phyloP scores from a whole-genome alignment of 2,329 filamentous ascomycete species.

The Aspergillus terreus region DNA sequence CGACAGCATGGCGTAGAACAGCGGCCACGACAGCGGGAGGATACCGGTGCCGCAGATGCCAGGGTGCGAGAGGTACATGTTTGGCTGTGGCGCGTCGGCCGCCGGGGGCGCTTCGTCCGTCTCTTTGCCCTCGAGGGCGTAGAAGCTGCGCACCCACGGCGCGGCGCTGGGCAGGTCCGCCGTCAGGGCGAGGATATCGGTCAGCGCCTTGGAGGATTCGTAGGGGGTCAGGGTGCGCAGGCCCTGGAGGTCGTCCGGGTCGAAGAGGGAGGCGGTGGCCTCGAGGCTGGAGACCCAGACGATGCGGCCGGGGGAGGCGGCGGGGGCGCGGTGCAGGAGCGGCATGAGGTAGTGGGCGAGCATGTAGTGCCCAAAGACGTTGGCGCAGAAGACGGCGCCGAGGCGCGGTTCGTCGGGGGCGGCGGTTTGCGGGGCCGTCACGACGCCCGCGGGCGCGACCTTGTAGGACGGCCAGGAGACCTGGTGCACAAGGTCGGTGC shows the following conservation, averaged over 20 bases:
- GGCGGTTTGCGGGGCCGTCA: conserved; percentile 52
- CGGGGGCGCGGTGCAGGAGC: conserved; percentile 54
- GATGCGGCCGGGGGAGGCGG: conserved; percentile 56
- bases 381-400: conserved; percentile 82
- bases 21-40: conserved; percentile 66
- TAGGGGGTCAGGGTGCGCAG: conserved; percentile 64
- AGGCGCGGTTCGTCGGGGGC: conserved; percentile 54
- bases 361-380: conserved; percentile 93
- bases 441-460: conserved; percentile 54
- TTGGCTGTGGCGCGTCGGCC: conserved; percentile 43
- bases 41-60: conserved; percentile 82
- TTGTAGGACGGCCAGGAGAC: conserved; percentile 79
- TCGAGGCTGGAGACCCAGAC: conserved; percentile 88
- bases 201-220: conserved; percentile 82
- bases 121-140: conserved; percentile 37
- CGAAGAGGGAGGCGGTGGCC: conserved; percentile 55
- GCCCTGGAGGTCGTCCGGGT: conserved; percentile 71
- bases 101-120: conserved; percentile 8
- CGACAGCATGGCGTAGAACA: conserved; percentile 66
- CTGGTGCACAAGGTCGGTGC: conserved; percentile 63
- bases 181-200: conserved; percentile 77
- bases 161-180: conserved; percentile 62
- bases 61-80: conserved; percentile 77
- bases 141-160: conserved; percentile 56
- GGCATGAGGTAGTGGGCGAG: conserved; percentile 76